Evolutionary conservation across 23 red algal species (phyloP).

Genomic region (Gracilaria domingensis): DNA sequence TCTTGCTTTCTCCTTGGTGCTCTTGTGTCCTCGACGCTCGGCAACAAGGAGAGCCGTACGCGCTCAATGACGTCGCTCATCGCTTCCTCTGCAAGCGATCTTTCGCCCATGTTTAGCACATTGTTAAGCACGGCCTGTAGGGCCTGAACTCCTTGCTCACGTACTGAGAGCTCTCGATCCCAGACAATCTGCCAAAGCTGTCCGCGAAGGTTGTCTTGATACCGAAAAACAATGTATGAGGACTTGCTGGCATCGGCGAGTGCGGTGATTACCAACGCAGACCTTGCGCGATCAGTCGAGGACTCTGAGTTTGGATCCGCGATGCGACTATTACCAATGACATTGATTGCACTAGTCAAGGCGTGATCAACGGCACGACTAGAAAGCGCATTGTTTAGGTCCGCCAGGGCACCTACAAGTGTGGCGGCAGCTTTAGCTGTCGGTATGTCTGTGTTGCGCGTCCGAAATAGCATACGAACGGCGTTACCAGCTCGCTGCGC

Average conservation of each 20-base stretch:
- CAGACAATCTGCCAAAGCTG: slow-evolving; percentile 48
- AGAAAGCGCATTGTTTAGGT: slow-evolving; percentile 53
- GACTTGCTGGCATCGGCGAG: slow-evolving; percentile 34
- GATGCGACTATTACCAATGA: slow-evolving; percentile 32
- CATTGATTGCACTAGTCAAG: slow-evolving; percentile 49
- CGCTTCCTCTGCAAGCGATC: background rate
- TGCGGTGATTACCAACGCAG: slow-evolving; percentile 58
- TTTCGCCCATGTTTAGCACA: slow-evolving; percentile 25
- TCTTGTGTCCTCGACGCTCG: slow-evolving; percentile 29
- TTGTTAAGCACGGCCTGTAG: slow-evolving; percentile 53
- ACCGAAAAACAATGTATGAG: slow-evolving; percentile 30
- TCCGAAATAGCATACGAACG: slow-evolving; percentile 79
- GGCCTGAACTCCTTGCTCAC: slow-evolving; percentile 62
- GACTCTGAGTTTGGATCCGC: slow-evolving; percentile 23
- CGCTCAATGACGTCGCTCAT: slow-evolving; percentile 59
- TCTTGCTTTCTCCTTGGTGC: slow-evolving; percentile 12
- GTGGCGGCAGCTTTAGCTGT: slow-evolving; percentile 48
- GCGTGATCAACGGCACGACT: slow-evolving; percentile 41
- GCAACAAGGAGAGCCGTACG: slow-evolving; percentile 28
- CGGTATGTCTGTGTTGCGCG: slow-evolving; percentile 33
- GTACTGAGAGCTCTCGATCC: slow-evolving; percentile 24
- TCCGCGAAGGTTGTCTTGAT: slow-evolving; percentile 42
- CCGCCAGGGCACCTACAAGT: slow-evolving; percentile 21
- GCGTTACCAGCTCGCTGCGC: slow-evolving; percentile 93
- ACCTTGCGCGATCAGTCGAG: slow-evolving; percentile 58